Evolutionary conservation across 257 asterid genomes (phyloP), one percentile per base, ranked within the genome.

Genomic region (Salvia splendens): DNA sequence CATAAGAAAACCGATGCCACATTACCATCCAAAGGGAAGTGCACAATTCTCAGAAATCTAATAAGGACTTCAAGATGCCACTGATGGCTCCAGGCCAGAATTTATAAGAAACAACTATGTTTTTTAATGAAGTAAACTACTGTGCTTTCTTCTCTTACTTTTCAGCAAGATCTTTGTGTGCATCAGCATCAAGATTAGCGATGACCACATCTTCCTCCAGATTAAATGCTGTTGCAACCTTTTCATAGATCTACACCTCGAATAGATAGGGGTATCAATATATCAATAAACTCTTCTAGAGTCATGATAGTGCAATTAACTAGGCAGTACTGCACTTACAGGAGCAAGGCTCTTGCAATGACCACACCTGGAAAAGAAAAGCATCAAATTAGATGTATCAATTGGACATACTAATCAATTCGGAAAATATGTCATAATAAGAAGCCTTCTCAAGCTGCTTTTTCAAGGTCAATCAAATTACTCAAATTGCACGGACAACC

Each of bases 321-420:
- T 49, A 79, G 77, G 49, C 53, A 16, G 42, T 16, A 50, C n/a
- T 73, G 73, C 66, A 82, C 96, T 88, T 82, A 93, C 99, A 62
- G 99, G 81, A 71, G 98, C 98, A 79, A 92, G 96, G 83, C 54
- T 81, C 84, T 93, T 87, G 86, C 97, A 93, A 60, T 93, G 98
- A 69, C 98, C 97, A 61, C 97, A 93, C 98, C 98, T 93, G 84
- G 57, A 75, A 82, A 74, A 64, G 61, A 40, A 72, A 66, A 65
- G 45, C 42, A 65, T 70, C 54, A 73, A 64, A 72, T 41, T 38
- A 51, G 61, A 43, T 58, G 41, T 36, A 66, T 36, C 45, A 38
- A 4, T 17, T 28, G 35, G 77, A 70, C 17, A 64, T 42, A 52
- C 38, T 47, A 35, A 49, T 17, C 16, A 33, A 64, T 48, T 47